These are phyloP conservation scores for Suhomyces ambrosiae DNA, from an alignment of 1,139 yeast species.

Conservation along the genomic window DNA sequence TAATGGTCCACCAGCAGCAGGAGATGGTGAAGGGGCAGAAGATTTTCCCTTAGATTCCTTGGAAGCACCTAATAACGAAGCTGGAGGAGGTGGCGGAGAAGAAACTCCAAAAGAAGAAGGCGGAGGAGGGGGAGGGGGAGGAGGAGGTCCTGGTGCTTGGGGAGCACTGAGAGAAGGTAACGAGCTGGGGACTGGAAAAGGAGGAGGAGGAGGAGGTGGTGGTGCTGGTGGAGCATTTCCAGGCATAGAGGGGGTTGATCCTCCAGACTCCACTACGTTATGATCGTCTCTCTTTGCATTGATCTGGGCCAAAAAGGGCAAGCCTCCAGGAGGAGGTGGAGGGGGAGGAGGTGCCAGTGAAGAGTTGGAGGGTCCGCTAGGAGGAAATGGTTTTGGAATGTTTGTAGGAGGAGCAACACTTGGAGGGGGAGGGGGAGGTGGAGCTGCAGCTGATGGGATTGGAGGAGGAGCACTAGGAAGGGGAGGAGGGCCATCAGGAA, in stretches of 20 bases:
- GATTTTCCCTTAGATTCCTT: not conserved
- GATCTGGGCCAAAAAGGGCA: slow-evolving; percentile 47
- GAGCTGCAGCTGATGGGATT: slow-evolving; percentile 21
- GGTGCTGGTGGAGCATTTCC: slow-evolving; percentile 18
- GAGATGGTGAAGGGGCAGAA: slow-evolving; percentile 15
- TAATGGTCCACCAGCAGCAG: slow-evolving; percentile 32
- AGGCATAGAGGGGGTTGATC: slow-evolving; percentile 25
- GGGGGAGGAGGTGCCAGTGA: slow-evolving; percentile 12
- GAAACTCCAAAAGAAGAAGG: slow-evolving; percentile 21
- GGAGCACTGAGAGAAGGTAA: slow-evolving; percentile 12
- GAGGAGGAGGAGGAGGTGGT: slow-evolving; percentile 15
- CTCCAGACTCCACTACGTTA: slow-evolving; percentile 33
- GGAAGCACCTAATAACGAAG: slow-evolving; percentile 7
- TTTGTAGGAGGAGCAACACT: slow-evolving; percentile 11
- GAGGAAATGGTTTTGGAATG: not conserved
- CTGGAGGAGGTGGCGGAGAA: slow-evolving; percentile 19
- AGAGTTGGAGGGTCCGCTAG: not conserved
- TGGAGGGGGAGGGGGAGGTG: slow-evolving; percentile 19
- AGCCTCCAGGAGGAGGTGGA: slow-evolving; percentile 26
- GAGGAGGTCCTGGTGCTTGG: slow-evolving; percentile 9
- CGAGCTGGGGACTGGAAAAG: slow-evolving; percentile 4
- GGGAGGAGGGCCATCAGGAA: slow-evolving; percentile 27
- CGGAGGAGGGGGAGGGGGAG: slow-evolving; percentile 13
- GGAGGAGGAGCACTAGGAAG: slow-evolving; percentile 19
- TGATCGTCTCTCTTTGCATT: slow-evolving; percentile 42